Evolutionary conservation across 805 yeast species (phyloP), one percentile per base, ranked within the genome.

Genomic region (Candida mattraensis): DNA sequence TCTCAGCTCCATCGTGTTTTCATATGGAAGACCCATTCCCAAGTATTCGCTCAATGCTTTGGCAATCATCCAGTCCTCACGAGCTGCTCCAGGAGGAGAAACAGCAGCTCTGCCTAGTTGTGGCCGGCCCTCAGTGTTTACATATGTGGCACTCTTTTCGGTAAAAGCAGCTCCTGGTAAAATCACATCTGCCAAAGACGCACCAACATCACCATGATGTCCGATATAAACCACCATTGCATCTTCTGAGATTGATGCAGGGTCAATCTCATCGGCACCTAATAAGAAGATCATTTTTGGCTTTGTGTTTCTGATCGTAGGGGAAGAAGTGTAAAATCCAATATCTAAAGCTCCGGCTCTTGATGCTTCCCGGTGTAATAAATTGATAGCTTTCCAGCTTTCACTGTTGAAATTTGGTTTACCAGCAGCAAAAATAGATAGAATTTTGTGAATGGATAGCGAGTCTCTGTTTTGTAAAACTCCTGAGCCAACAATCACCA

Each of bases 181-280:
- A 41, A 86, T 75, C 28, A 86, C 94, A 61, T 86, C 95, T 28
- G 95, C 95, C 50, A 78, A 74, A 7, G 91, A 80, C 18, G 95
- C 95, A 50, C 95, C 95, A 15, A 74, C 62, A 52, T 86, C 95
- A 66, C 95, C 95, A 64, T 86, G 95, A 64, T 87, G 95, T 37
- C 95, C 95, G 66, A 86, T 87, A 66, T 86, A 86, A 35, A 86
- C 80, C 19, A 87, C 95, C 60, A 86, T 87, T 3, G 95, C 87
- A 58, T 86, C 93, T 60, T 71, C 69, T 48, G 95, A 94, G 50
- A 86, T 76, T 41, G 82, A 83, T 40, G 72, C 64, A 42, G 80
- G 76, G 42, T 71, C 65, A 44, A 85, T 61, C 64, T 87, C 95
- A 61, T 86, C 95, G 22, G 95, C 94, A 27, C 91, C 93, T 37